Evolutionary conservation across 768 basidiomycete genomes (phyloP).

Genomic region (Suillus placidus): DNA sequence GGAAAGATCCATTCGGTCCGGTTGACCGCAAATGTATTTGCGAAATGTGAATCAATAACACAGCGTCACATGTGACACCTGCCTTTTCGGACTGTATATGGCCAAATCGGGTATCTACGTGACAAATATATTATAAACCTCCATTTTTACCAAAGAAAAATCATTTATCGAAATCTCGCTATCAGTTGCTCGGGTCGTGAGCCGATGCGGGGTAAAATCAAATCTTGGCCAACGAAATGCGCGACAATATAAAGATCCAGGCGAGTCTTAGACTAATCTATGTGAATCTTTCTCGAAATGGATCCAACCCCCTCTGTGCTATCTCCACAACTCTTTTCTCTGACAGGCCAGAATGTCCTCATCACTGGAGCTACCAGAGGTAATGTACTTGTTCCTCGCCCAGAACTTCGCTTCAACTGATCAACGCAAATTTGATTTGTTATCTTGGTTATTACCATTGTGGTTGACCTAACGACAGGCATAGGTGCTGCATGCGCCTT

Average conservation of each 20-base stretch:
- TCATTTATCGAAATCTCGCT: conserved; percentile 1
- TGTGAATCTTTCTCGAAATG: conserved; percentile 37
- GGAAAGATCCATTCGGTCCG: conserved; percentile 36
- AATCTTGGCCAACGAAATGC: background rate
- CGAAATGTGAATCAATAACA: conserved; percentile 19
- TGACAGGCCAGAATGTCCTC: conserved; percentile 68
- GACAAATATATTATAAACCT: background rate
- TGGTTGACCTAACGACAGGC: conserved; percentile 35
- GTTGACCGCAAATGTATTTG: conserved; percentile 28
- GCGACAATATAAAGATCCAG: conserved; percentile 25
- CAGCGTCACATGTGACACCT: background rate
- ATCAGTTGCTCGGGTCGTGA: conserved; percentile 28
- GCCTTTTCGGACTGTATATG: background rate
- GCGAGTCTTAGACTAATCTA: conserved; percentile 2
- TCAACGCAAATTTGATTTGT: conserved; percentile 12
- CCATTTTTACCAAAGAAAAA: conserved; percentile 3
- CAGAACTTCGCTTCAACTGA: conserved; percentile 19
- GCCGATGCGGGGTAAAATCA: conserved; percentile 36
- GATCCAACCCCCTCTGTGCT: conserved; percentile 53
- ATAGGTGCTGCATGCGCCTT: conserved; percentile 58
- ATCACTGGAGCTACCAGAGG: conserved; percentile 83
- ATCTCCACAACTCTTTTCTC: conserved; percentile 64
- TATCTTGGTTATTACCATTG: background rate
- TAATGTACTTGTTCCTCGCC: conserved; percentile 37
- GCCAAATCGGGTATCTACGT: conserved; percentile 22